A percentile compares a stretch with the other conserved stretches of the same genome.
Evolutionary conservation across 768 basidiomycete species (phyloP).

Genomic region (Auriscalpium orientale): DNA sequence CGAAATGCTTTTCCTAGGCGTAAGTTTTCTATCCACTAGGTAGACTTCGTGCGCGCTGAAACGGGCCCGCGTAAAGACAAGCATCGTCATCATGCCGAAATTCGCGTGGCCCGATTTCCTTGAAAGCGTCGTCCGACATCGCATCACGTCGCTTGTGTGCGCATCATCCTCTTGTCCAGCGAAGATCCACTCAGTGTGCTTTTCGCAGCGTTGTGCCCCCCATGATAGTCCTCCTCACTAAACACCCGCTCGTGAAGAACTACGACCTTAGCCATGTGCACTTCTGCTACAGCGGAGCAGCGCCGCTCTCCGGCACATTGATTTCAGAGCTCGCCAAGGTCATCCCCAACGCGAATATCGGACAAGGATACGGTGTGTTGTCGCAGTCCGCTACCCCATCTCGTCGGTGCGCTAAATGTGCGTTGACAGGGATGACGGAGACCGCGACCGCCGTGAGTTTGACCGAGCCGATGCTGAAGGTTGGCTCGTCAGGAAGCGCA

Average conservation of each 20-base stretch:
- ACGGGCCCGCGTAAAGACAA: conserved; percentile 14
- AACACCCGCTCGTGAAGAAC: conserved; percentile 24
- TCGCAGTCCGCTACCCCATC: not conserved
- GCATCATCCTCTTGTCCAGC: not conserved
- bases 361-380: conserved; percentile 48
- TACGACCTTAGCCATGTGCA: conserved; percentile 22
- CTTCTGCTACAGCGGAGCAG: conserved; percentile 25
- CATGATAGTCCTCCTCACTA: conserved; percentile 23
- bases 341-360: conserved; percentile 47
- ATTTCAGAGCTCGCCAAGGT: conserved; percentile 36
- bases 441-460: conserved; percentile 45
- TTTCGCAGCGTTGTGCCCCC: conserved; percentile 21
- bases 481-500: conserved; percentile 44
- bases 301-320: conserved; percentile 28
- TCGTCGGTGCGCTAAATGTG: not conserved
- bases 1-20: conserved; percentile 19
- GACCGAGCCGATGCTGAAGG: conserved; percentile 37
- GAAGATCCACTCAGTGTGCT: not conserved
- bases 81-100: conserved; percentile 25
- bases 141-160: conserved; percentile 19
- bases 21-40: conserved; percentile 5
- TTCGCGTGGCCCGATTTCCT: conserved; percentile 27
- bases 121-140: conserved; percentile 24
- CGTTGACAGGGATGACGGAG: conserved; percentile 58
- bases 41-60: not conserved